Evolutionary conservation across 2,329 filamentous ascomycete genomes (phyloP), one percentile per base, ranked within the genome.

Genomic region (Chaetomiaceae sp.): DNA sequence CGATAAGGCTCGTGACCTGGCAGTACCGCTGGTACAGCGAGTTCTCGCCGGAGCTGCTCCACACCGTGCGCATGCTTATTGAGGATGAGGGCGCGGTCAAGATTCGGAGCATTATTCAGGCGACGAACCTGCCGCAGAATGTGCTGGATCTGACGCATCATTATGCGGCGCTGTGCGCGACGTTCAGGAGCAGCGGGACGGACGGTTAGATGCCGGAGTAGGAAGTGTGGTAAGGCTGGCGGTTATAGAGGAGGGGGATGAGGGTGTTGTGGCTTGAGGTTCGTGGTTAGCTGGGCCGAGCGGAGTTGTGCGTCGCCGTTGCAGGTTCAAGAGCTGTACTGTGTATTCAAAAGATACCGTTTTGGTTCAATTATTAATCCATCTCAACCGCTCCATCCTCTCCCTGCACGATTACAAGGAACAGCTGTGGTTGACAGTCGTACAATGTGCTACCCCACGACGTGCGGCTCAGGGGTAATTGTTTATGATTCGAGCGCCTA

Each of bases 11-110:
- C 38, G 89, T 97, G 31, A 94, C 92, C 12, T 99, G 94, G 94
- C 94, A 99, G 73, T 99, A 96, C 73, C 81, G 94, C 62, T 99
- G 94, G 94, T 99, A 99, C 75, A 96, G 91, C 53, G 94, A 99
- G 81, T 99, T 99, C 73, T 96, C 91, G 17, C 94, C 94, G 0
- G 85, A 91, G 60, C 80, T 99, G 39, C 81, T 99, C 50, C 89
- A 85, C 70, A 87, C 89, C 3, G 89, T 97, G 65, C 86, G 94
- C 58, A 91, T 89, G 61, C 77, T 99, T 61, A 99, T 99, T 67
- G 94, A 97, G 72, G 91, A 96, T 62, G 94, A 99, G 72, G 94
- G 94, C 54, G 92, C 92, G 1, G 89, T 99, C 70, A 99, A 99
- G 74, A 88, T 99, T 51, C 83, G 94, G 66, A 96, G 91, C 70